Evolutionary conservation across 169 alveolate species (phyloP), one percentile per base, ranked within the genome.

Genomic region (Plasmodium berghei): DNA sequence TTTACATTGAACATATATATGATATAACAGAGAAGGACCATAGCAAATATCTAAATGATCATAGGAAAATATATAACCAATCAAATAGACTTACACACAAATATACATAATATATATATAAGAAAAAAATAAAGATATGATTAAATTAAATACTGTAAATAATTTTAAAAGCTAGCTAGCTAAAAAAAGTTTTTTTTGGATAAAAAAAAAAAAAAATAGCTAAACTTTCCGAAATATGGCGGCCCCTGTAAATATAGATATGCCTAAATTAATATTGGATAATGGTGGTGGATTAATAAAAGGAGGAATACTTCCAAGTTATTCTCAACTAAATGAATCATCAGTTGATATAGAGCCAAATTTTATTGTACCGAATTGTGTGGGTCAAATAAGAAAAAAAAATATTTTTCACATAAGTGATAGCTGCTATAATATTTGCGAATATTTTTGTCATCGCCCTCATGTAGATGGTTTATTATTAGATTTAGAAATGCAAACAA

Each of bases 251-350:
- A 91, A 92, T 85, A 89, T 92, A 22, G 94, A 94, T 72, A 88
- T 74, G 63, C 97, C 96, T 46, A 67, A 95, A 70, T 92, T 94
- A 9, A 97, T 95, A 42, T 72, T 95, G 48, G 98, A 95, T 72
- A 93, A 94, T 75, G 98, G 98, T 42, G 93, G 96, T n/a, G 98
- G 98, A 48, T 75, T 69, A 58, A 72, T 95, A 54, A 95, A 95
- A 89, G 93, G 94, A 20, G 97, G 97, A 18, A 87, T 93, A 69
- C 95, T 95, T 14, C 91, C 91, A 2, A 70, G 72, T 8, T 85
- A 85, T 59, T 85, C 91, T 9, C 87, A 69, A 62, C 5, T 85
- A 14, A 69, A 54, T 9, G 73, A 59, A 24, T 14, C 67, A 10
- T 22, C 22, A 28, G 42, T 16, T 69, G 92, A 94, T n/a, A 80